A percentile compares a stretch with the other conserved stretches of the same genome.
Conservation (phyloP, 2,329 filamentous ascomycete species). For the Epichloe amarillans region DNA sequence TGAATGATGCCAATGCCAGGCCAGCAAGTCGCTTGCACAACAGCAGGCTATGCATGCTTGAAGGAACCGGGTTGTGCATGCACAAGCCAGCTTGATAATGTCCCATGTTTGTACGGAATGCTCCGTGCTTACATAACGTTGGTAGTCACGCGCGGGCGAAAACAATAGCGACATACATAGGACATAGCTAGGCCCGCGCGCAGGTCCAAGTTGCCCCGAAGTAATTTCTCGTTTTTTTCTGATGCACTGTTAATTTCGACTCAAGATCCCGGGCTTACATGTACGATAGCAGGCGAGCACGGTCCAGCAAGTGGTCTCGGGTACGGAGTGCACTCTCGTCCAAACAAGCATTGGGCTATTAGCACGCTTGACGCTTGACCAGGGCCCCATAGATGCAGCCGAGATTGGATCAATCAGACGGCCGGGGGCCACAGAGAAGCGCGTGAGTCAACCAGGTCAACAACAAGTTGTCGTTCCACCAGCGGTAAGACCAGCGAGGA, state of each 20-base stretch:
- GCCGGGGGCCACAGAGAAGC: neutral
- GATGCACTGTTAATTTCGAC: neutral
- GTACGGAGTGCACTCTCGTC: neutral
- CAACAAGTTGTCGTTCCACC: neutral
- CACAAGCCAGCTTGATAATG: no score
- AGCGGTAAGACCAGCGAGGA: neutral
- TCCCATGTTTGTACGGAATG: no score
- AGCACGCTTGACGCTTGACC: neutral
- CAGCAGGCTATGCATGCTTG: no score
- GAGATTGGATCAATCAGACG: constrained; percentile 4
- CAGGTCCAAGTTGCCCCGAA: neutral
- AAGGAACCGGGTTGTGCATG: no score
- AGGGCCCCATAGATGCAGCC: neutral
- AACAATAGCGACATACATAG: no score
- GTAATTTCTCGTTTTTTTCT: neutral
- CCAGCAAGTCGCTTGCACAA: no score
- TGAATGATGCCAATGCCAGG: no score
- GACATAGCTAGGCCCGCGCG: neutral
- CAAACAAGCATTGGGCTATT: neutral
- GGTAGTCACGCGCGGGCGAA: no score
- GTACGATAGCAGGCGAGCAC: neutral
- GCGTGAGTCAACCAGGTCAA: neutral
- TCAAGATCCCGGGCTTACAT: neutral
- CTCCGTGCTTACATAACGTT: no score
- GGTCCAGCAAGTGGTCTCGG: neutral